Conservation (phyloP, 768 basidiomycete genomes). For the Collybiopsis confluens region DNA sequence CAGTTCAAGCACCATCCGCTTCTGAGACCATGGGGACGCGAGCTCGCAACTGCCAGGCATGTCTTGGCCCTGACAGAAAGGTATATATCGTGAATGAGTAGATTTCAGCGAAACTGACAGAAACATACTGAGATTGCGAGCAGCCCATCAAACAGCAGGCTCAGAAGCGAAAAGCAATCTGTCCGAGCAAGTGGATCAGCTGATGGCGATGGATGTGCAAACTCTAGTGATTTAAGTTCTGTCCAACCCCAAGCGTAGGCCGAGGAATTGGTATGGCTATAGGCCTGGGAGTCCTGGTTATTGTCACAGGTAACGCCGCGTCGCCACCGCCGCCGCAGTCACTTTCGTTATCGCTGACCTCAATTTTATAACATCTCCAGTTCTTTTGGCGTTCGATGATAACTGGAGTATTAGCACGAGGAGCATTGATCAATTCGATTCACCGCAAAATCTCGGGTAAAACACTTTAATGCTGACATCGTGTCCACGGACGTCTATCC, state of each 20-base stretch:
- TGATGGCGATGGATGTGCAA: too few species aligned
- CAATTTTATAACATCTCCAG: conserved; percentile 21
- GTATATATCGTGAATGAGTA: too few species aligned
- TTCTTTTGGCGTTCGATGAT: conserved; percentile 73
- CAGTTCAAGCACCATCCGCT: too few species aligned
- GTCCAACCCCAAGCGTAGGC: conserved; percentile 37
- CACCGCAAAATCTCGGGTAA: conserved; percentile 60
- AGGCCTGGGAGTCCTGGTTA: conserved; percentile 45
- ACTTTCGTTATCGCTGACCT: background rate
- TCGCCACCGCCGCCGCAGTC: conserved; percentile 53
- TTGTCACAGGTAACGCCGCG: conserved; percentile 50
- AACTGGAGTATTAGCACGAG: conserved; percentile 60
- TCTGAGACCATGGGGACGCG: too few species aligned
- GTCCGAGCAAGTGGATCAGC: too few species aligned
- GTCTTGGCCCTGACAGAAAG: too few species aligned
- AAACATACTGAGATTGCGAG: too few species aligned
- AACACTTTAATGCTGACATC: conserved; percentile 55
- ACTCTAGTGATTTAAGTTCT: too few species aligned
- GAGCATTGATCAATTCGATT: conserved; percentile 68
- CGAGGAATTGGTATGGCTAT: conserved; percentile 57
- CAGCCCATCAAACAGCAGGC: too few species aligned
- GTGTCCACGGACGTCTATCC: conserved; percentile 20
- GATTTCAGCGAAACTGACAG: too few species aligned
- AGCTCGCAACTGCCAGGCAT: too few species aligned
- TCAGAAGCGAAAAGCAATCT: too few species aligned